These are phyloP conservation scores for Testicularia cyperi DNA, from an alignment of 1,284 basidiomycete genomes.

Conservation along the genomic window DNA sequence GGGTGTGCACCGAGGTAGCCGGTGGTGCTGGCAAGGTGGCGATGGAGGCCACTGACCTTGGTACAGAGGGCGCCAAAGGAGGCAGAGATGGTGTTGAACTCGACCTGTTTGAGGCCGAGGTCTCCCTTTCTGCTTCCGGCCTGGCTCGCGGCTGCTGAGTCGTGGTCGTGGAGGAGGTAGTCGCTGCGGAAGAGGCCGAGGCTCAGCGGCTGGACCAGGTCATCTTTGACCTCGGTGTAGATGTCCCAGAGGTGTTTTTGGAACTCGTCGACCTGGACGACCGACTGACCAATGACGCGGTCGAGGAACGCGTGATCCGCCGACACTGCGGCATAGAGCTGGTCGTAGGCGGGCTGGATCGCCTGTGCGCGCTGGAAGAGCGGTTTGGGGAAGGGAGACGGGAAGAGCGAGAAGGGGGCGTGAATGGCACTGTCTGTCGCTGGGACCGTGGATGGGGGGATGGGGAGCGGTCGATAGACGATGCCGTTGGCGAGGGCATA, in stretches of 20 bases:
- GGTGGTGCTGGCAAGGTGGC: conserved; percentile 39
- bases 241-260: conserved; percentile 80
- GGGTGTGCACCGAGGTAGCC: conserved; percentile 65
- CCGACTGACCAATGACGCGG: conserved; percentile 75
- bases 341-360: conserved; percentile 79
- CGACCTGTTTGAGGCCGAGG: conserved; percentile 83
- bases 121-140: conserved; percentile 19
- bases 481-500: conserved; percentile 84
- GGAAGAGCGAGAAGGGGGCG: conserved; percentile 83
- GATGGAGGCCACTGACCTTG: conserved; percentile 73
- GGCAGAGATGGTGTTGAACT: conserved; percentile 95
- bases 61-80: conserved; percentile 85
- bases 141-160: neutral
- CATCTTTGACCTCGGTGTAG: conserved; percentile 69
- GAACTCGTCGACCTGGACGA: conserved; percentile 82
- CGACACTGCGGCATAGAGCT: conserved; percentile 80
- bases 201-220: conserved; percentile 69
- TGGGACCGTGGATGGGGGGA: conserved; percentile 53
- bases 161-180: conserved; percentile 76
- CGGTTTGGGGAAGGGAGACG: conserved; percentile 77
- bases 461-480: conserved; percentile 71
- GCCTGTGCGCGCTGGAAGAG: conserved; percentile 71
- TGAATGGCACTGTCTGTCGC: conserved; percentile 71
- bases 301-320: conserved; percentile 79
- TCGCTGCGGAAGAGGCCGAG: conserved; percentile 94